Evolutionary conservation across 441 rosid genomes (phyloP).

Genomic region (Erodium trifolium): DNA sequence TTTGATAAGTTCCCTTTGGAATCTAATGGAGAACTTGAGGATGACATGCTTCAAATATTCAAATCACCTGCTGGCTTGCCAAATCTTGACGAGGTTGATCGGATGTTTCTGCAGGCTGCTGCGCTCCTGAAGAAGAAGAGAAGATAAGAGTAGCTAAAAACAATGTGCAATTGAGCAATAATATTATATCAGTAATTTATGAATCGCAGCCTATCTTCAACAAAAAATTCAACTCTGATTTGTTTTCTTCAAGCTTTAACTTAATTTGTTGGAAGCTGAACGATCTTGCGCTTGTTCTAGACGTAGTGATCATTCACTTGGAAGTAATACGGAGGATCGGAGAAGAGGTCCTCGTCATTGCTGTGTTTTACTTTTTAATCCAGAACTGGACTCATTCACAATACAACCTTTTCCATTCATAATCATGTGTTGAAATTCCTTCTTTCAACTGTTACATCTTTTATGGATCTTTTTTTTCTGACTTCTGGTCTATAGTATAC

Average conservation of each 20-base stretch:
- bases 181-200: neutral
- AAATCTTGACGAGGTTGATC: constrained; percentile 70
- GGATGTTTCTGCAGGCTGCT: constrained; percentile 77
- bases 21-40: constrained; percentile 20
- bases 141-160: constrained; percentile 25
- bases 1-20: constrained; percentile 37
- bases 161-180: neutral
- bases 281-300: constrained; percentile 40
- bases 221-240: neutral
- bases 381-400: no score
- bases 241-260: no score
- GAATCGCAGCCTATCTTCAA: neutral
- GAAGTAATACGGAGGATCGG: constrained; percentile 42
- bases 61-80: constrained; percentile 31
- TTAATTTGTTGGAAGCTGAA: constrained; percentile 37
- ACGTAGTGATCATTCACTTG: constrained; percentile 44
- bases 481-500: no score
- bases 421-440: no score
- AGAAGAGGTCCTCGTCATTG: no score
- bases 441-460: no score
- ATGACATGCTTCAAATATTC: constrained; percentile 36
- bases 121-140: constrained; percentile 58
- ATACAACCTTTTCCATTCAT: no score
- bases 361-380: no score
- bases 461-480: no score